A percentile compares a stretch with the other conserved stretches of the same genome.
These are phyloP conservation scores for Pseudogymnoascus sp. DNA, from an alignment of 2,329 filamentous ascomycete species.

Conservation along the genomic window DNA sequence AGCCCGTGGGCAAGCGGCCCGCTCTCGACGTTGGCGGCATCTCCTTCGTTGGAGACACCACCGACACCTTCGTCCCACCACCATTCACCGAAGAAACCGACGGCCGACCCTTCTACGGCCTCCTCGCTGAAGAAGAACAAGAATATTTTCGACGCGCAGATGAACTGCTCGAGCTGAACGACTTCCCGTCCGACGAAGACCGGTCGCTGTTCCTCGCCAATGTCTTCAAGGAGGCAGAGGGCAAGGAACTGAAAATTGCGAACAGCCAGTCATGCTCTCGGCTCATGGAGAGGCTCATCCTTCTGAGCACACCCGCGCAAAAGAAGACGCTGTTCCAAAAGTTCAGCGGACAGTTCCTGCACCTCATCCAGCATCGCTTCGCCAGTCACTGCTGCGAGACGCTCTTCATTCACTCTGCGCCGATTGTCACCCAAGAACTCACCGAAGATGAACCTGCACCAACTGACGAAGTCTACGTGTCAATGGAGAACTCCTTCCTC, in stretches of 20 bases:
- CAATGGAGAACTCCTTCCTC: conserved; percentile 81
- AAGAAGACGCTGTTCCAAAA: conserved; percentile 81
- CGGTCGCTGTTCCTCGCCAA: conserved; percentile 65
- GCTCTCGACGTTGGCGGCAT: conserved; percentile 13
- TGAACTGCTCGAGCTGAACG: conserved; percentile 81
- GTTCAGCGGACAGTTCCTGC: conserved; percentile 79
- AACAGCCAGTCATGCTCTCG: conserved; percentile 93
- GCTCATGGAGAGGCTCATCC: conserved; percentile 83
- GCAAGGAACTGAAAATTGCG: conserved; percentile 92
- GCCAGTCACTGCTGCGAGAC: conserved; percentile 96
- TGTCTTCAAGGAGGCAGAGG: conserved; percentile 77
- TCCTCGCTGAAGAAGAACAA: conserved; percentile 87
- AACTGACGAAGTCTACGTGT: conserved; percentile 39
- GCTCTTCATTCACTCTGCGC: conserved; percentile 76
- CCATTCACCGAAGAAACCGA: conserved; percentile 17
- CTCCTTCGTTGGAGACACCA: conserved; percentile 19
- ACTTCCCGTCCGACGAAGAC: conserved; percentile 72
- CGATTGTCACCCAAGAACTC: conserved; percentile 67
- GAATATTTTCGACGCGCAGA: conserved; percentile 91
- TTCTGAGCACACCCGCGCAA: conserved; percentile 68
- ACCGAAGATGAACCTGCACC: conserved; percentile 38
- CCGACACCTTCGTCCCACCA: conserved; percentile 13
- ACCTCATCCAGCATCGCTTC: conserved; percentile 89
- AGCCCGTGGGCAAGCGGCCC: conserved; percentile 28
- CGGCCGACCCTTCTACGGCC: conserved; percentile 64